Base-by-base conservation (phyloP, 352 stramenopile genomes). In the Globisporangium paroecandrum region DNA sequence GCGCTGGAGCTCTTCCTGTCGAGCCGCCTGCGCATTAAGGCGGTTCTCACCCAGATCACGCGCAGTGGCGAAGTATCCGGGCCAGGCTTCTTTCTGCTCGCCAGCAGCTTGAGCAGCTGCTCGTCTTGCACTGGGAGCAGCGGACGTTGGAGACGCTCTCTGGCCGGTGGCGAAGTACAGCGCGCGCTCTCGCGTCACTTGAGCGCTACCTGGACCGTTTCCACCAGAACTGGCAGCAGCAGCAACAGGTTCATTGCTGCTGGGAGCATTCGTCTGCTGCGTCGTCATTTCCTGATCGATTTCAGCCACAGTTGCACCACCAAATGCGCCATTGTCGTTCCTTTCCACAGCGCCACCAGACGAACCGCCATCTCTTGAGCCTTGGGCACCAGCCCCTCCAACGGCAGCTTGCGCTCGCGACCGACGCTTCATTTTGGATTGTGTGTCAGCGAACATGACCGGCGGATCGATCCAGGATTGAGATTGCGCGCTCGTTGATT, bases 1-100 rank as follows among this genome's bases (percentile, higher is more conserved):
- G 7, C 77, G 74, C 64, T 82, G 76, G 4, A 89, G 70, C 55
- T 83, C 73, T 58, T 85, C 73, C 55, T 87, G 81, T 0, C 86
- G 82, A 34, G 80, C 82, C 0, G 72, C 77, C 62, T 90, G 83
- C 5, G 87, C 87, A 0, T 82, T 85, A 51, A 80, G 63, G 0
- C 87, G 84, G 47, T 91, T 84, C 58, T 92, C 77, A 22, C 69
- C 63, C 36, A 95, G 75, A 56, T 82, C 79, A 22, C 80, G 76
- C 15, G 82, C 83, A 0, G 87, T 95, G 18, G 77, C 69, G 58
- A 86, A 93, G 74, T 93, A 93, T n/a, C 87, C 87, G 3, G 87
- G 87, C 84, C 84, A 95, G 18, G 83, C 72, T 60, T 86, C 75
- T 38, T 64, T 64, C 24, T 60, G 65, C 62, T 34, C 58, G 15